Evolutionary conservation across 2,329 filamentous ascomycete species (phyloP).

Genomic region (Talaromyces sp.): DNA sequence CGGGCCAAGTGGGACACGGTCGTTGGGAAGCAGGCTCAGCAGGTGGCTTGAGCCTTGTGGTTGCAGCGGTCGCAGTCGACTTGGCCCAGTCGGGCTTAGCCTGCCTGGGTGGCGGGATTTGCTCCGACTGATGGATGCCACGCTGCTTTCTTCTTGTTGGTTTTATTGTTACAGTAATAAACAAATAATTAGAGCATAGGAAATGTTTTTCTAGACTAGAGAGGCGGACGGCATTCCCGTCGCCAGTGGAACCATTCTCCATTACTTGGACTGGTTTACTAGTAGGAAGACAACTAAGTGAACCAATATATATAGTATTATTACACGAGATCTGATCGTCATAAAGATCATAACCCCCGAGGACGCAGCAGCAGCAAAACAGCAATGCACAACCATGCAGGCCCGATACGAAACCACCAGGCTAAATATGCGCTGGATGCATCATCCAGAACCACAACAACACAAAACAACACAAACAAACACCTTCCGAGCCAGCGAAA

Average conservation of each 20-base stretch:
- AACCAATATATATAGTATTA: neutral
- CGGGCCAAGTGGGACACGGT: neutral
- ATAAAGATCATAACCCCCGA: neutral
- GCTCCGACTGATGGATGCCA: no score
- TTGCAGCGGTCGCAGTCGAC: neutral
- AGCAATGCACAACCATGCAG: neutral
- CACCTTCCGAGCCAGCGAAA: slow-evolving; percentile 10
- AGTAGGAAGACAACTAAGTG: neutral
- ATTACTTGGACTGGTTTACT: no score
- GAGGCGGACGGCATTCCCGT: neutral
- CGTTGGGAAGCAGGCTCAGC: neutral
- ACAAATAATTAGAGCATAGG: no score
- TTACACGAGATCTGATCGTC: neutral
- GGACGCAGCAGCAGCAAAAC: neutral
- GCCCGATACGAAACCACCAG: neutral
- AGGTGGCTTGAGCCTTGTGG: neutral
- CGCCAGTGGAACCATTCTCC: neutral
- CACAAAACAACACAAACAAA: neutral
- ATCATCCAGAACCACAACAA: neutral
- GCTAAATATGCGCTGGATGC: neutral
- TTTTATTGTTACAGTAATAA: no score
- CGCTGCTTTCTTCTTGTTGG: neutral
- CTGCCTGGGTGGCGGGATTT: neutral
- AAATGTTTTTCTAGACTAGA: no score
- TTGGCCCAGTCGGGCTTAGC: neutral